Conservation (phyloP, 805 yeast species). For the Wickerhamiella galacta region DNA sequence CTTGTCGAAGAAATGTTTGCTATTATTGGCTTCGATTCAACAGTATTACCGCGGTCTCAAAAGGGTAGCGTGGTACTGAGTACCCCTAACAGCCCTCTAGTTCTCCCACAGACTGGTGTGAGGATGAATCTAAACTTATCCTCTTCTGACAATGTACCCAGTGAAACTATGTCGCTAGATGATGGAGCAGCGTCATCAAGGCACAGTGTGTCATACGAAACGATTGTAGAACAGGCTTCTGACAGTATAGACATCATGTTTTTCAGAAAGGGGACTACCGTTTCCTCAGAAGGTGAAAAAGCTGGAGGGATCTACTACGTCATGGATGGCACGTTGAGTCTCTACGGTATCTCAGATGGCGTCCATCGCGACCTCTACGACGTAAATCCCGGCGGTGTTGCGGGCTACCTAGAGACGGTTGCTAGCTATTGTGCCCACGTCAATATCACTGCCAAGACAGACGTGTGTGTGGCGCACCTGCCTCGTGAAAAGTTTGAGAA, state of each 20-base stretch:
- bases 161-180: background rate
- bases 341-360: conserved; percentile 28
- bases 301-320: conserved; percentile 68
- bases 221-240: conserved; percentile 22
- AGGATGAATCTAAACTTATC: conserved; percentile 12
- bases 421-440: conserved; percentile 69
- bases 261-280: conserved; percentile 33
- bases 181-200: conserved; percentile 24
- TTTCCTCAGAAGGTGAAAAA: conserved; percentile 48
- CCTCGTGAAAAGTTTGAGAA: conserved; percentile 45
- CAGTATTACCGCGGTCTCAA: background rate
- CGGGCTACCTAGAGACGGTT: conserved; percentile 71
- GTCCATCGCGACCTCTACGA: conserved; percentile 28
- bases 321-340: conserved; percentile 61
- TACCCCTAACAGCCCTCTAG: conserved; percentile 18
- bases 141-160: conserved; percentile 1
- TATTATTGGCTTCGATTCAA: conserved; percentile 11
- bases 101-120: conserved; percentile 12
- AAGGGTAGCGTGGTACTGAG: conserved; percentile 1
- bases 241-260: conserved; percentile 39
- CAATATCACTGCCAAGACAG: conserved; percentile 43
- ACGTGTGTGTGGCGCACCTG: conserved; percentile 54
- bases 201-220: conserved; percentile 36
- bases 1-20: conserved; percentile 14
- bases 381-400: conserved; percentile 62